A percentile compares a stretch with the other conserved stretches of the same genome.
Evolutionary conservation across 2,329 filamentous ascomycete species (phyloP).

Genomic region (Aspergillus fructus): DNA sequence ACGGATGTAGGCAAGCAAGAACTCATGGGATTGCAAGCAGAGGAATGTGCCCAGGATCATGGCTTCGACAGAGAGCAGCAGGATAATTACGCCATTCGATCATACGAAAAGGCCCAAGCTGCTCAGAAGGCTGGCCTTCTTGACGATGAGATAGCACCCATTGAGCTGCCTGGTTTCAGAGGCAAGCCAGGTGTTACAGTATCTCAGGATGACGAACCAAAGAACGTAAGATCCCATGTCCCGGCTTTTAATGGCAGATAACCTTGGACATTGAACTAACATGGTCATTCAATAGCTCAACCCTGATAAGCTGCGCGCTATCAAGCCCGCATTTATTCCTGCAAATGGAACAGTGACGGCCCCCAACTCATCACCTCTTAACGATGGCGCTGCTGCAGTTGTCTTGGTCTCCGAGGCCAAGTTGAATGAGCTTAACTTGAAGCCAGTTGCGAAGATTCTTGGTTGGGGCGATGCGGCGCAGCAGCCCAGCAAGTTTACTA

Average conservation of each 20-base stretch:
- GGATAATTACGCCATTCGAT: slow-evolving; percentile 93
- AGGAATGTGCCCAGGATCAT: slow-evolving; percentile 88
- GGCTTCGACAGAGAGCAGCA: slow-evolving; percentile 78
- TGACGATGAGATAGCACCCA: slow-evolving; percentile 79
- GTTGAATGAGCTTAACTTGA: slow-evolving; percentile 86
- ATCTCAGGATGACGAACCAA: slow-evolving; percentile 89
- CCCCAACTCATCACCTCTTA: slow-evolving; percentile 93
- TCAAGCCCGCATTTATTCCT: slow-evolving; percentile 79
- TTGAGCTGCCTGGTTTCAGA: slow-evolving; percentile 82
- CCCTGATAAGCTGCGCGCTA: slow-evolving; percentile 75
- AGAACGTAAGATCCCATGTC: slow-evolving; percentile 62
- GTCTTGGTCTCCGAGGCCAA: slow-evolving; percentile 93
- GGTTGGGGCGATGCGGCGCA: slow-evolving; percentile 96
- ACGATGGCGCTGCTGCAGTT: slow-evolving; percentile 88
- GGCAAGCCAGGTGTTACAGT: slow-evolving; percentile 83
- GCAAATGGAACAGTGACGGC: slow-evolving; percentile 84
- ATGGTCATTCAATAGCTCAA: slow-evolving; percentile 55
- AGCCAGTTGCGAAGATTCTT: slow-evolving; percentile 91
- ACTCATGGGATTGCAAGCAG: slow-evolving; percentile 91
- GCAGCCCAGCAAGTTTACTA: slow-evolving; percentile 92
- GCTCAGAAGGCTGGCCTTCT: slow-evolving; percentile 82
- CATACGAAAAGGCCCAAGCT: slow-evolving; percentile 89
- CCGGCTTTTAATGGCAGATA: neutral
- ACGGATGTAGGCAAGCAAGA: slow-evolving; percentile 89
- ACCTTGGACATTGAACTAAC: neutral